Evolutionary conservation across 2,329 filamentous ascomycete species (phyloP).

Genomic region (Xylaria polymorpha): DNA sequence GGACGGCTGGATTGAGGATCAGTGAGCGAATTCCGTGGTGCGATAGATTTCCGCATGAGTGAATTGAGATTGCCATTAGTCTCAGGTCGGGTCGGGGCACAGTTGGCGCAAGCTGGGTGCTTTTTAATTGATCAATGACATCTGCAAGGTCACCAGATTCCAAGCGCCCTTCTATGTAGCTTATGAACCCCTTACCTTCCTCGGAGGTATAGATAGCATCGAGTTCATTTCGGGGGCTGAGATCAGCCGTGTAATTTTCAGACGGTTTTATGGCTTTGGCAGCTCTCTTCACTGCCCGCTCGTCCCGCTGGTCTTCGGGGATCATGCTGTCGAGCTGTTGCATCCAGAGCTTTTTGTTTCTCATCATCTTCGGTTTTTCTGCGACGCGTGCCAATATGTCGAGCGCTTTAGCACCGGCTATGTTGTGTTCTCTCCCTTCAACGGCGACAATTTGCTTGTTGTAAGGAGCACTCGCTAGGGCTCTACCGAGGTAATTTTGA

Average conservation of each 20-base stretch:
- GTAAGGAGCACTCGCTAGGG: conserved; percentile 86
- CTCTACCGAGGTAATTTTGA: conserved; percentile 93
- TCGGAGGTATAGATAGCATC: conserved; percentile 65
- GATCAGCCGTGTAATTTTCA: conserved; percentile 54
- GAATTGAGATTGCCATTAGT: conserved; percentile 92
- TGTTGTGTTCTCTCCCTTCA: conserved; percentile 87
- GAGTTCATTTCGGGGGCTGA: conserved; percentile 63
- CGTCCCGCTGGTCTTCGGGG: conserved; percentile 56
- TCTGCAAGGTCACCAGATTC: conserved; percentile 75
- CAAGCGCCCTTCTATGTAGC: conserved; percentile 81
- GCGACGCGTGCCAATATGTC: conserved; percentile 85
- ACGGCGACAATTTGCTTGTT: conserved; percentile 90
- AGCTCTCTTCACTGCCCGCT: conserved; percentile 53
- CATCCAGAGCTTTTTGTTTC: conserved; percentile 85
- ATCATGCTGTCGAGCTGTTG: conserved; percentile 59
- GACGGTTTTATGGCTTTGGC: conserved; percentile 51
- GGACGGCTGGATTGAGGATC: conserved; percentile 82
- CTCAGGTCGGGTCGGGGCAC: conserved; percentile 55
- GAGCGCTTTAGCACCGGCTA: conserved; percentile 83
- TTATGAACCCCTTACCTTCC: conserved; percentile 75
- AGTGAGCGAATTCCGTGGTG: conserved; percentile 93
- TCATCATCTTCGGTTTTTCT: conserved; percentile 76
- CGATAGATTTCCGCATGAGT: conserved; percentile 97
- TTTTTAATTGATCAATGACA: conserved; percentile 48
- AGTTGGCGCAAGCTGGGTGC: conserved; percentile 40